Evolutionary conservation across 331 rosid genomes (phyloP).

Genomic region (Quercus tomentella): DNA sequence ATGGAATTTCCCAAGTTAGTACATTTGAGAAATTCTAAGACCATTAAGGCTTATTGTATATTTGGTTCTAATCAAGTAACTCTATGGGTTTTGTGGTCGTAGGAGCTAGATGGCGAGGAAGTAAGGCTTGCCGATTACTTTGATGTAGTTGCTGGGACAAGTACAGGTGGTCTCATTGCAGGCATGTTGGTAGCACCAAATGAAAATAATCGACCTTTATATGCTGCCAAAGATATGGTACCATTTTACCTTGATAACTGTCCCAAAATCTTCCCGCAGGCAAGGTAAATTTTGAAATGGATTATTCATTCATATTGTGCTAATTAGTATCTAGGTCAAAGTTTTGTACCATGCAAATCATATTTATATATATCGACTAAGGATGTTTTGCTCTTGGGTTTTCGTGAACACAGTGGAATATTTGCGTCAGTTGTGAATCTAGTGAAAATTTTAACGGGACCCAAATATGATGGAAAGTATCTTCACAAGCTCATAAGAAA

Average conservation of each 20-base stretch:
- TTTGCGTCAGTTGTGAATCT: slow-evolving; percentile 5
- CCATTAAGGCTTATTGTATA: background rate
- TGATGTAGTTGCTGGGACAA: slow-evolving; percentile 57
- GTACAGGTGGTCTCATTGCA: slow-evolving; percentile 52
- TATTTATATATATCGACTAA: background rate
- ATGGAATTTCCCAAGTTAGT: background rate
- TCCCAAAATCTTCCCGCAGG: slow-evolving; percentile 45
- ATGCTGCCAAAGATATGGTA: slow-evolving; percentile 46
- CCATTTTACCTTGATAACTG: slow-evolving; percentile 38
- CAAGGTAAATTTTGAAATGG: slow-evolving; percentile 8
- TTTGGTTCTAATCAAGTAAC: background rate
- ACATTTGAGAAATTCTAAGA: background rate
- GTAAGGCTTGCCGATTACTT: slow-evolving; percentile 61
- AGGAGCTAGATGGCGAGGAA: slow-evolving; percentile 44
- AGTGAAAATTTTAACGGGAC: slow-evolving; percentile 21
- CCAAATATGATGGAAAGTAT: slow-evolving; percentile 57
- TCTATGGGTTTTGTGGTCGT: background rate
- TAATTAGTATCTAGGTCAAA: too few relatives aligned
- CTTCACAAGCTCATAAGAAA: slow-evolving; percentile 28
- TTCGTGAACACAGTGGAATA: slow-evolving; percentile 21
- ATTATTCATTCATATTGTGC: background rate
- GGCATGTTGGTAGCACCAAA: slow-evolving; percentile 51
- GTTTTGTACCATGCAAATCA: background rate
- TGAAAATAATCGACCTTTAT: slow-evolving; percentile 37
- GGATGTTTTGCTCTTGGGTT: background rate